These are phyloP conservation scores for Polytolypa hystricis DNA, from an alignment of 2,329 filamentous ascomycete genomes.

Conservation along the genomic window DNA sequence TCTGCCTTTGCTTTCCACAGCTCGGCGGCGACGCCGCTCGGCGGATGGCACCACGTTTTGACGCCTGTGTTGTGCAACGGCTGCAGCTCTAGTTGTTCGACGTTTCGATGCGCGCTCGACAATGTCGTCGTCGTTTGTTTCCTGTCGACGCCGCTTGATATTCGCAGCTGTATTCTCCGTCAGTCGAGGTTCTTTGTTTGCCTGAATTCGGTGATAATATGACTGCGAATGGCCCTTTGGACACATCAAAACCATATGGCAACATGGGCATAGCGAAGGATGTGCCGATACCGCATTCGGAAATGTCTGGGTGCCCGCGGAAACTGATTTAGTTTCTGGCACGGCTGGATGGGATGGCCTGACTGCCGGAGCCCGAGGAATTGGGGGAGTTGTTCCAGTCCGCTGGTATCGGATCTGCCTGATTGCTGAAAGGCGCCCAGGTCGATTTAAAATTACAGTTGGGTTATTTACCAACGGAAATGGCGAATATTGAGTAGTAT, in stretches of 20 bases:
- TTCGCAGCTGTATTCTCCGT: conserved; percentile 2
- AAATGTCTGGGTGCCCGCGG: conserved; percentile 5
- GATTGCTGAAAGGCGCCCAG: neutral
- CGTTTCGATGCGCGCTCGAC: neutral
- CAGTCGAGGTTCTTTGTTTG: conserved; percentile 8
- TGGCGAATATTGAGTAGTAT: no score
- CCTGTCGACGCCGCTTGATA: neutral
- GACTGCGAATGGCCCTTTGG: conserved; percentile 8
- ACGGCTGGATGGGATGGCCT: no score
- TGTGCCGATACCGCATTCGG: conserved; percentile 2
- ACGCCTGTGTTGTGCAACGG: conserved; percentile 8
- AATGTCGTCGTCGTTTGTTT: neutral
- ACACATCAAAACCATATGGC: conserved; percentile 7
- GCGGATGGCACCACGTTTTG: conserved; percentile 16
- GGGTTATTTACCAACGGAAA: no score
- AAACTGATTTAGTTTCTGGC: no score
- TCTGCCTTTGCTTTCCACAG: conserved; percentile 20
- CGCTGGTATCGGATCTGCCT: neutral
- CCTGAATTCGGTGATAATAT: conserved; percentile 3
- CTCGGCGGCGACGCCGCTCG: conserved; percentile 21
- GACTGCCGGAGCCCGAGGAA: neutral
- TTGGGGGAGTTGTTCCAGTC: neutral
- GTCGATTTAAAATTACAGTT: no score
- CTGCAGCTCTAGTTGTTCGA: no score
- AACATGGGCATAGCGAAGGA: conserved; percentile 7